Conservation (phyloP, 2,329 filamentous ascomycete genomes). For the Berkeleyomyces basicola region DNA sequence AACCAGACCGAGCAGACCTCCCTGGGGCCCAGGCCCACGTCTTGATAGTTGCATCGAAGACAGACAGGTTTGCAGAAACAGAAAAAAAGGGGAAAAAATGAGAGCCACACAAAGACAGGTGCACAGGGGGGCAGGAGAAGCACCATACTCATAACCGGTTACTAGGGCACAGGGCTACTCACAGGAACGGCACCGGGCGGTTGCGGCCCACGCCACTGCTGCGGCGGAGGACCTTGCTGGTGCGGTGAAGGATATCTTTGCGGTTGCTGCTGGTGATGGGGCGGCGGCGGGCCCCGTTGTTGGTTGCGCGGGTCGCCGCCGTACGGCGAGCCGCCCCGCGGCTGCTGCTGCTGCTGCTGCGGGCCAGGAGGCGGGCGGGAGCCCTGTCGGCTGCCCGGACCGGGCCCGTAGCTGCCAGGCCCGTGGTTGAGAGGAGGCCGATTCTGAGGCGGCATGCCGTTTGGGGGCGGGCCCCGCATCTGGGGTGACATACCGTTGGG, state of each 20-base stretch:
- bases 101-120: background rate
- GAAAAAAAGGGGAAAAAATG: no score
- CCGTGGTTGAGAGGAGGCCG: conserved; percentile 1
- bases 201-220: conserved; percentile 12
- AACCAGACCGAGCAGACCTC: no score
- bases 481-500: conserved; percentile 7
- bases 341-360: conserved; percentile 3
- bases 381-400: background rate
- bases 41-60: no score
- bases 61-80: no score
- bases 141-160: background rate
- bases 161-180: background rate
- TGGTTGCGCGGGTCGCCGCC: conserved; percentile 4
- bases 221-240: conserved; percentile 2
- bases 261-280: background rate
- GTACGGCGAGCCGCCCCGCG: conserved; percentile 3
- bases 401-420: conserved; percentile 5
- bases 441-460: conserved; percentile 1
- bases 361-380: background rate
- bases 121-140: background rate
- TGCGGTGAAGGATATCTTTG: background rate
- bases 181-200: conserved; percentile 4
- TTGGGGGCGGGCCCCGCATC: conserved; percentile 7
- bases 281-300: background rate
- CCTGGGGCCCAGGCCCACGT: no score